Base-by-base conservation (phyloP, 1,284 basidiomycete species). In the Trichosporon ovoides region DNA sequence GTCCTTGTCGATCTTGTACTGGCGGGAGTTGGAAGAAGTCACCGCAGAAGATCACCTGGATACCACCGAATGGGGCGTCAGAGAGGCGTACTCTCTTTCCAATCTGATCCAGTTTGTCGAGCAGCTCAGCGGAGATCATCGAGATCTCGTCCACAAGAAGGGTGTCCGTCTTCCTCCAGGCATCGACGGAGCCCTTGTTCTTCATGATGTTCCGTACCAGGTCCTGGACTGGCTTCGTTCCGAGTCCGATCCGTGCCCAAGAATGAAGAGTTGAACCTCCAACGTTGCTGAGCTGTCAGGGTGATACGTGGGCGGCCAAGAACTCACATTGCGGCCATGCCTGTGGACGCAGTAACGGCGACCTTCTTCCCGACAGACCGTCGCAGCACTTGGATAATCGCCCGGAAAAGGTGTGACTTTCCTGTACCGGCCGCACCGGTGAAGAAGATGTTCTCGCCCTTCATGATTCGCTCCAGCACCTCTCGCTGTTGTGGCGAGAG, bases 381-480 rank as follows among this genome's bases (percentile, higher is more conserved):
- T 74, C 74, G 74, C 75, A 66, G 88, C 70, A 37, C 80, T 48
- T 76, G 79, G 66, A 95, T 92, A 60, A 95, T 91, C 65, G 89
- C 87, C 10, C 89, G 83, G 16, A 96, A 80, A 4, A 95, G 78
- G 7, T 95, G 88, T 0, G 91, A 94, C 75, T 96, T 96, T 48
- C 92, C 92, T 1, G 93, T 95, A 86, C 91, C 91, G 58, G 91
- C 94, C 76, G 91, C 93, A 16, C 94, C 94, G 1, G 94, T 97
- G 75, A 96, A 97, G 69, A 98, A 98, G 20, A 95, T 71, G 68
- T 84, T 94, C 38, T 86, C 76, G 2, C 84, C 84, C 2, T 80
- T 72, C 49, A 86, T 72, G 1, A 90, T 88, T 4, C 91, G 80
- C 58, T 83, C 81, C 54, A 93, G 77, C 56, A 94, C 87, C 59